Percentiles rank a stretch among this genome's conserved stretches.
Evolutionary conservation across 2,329 filamentous ascomycete species (phyloP).

Genomic region (Nothomitra cinnamomea): DNA sequence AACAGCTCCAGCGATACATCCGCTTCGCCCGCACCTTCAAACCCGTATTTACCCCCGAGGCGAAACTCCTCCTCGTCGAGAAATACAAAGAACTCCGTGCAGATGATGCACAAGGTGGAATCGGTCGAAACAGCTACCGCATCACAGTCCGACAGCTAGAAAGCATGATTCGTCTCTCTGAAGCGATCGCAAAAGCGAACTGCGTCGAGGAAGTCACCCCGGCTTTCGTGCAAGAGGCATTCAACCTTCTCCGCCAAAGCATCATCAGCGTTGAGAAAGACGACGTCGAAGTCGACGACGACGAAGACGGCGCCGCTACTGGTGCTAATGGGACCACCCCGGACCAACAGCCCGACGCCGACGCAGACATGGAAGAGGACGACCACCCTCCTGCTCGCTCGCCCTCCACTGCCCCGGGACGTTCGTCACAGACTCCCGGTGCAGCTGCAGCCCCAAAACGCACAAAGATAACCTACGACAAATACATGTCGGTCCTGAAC

Average conservation of each 20-base stretch:
- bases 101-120: conserved; percentile 84
- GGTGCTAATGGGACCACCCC: background rate
- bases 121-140: conserved; percentile 88
- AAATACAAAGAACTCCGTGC: conserved; percentile 91
- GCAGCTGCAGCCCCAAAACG: conserved; percentile 35
- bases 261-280: conserved; percentile 98
- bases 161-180: conserved; percentile 83
- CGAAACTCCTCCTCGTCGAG: conserved; percentile 68
- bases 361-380: conserved; percentile 24
- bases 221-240: conserved; percentile 80
- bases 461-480: conserved; percentile 88
- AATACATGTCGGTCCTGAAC: conserved; percentile 84
- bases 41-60: conserved; percentile 78
- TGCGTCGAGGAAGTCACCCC: conserved; percentile 81
- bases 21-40: conserved; percentile 90
- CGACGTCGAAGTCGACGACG: conserved; percentile 83
- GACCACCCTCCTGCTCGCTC: conserved; percentile 18
- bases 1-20: conserved; percentile 93
- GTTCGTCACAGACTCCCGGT: conserved; percentile 21
- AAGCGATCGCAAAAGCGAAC: conserved; percentile 97
- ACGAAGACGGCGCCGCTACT: conserved; percentile 38
- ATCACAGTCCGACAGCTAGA: conserved; percentile 95
- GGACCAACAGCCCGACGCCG: background rate
- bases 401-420: conserved; percentile 18
- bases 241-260: conserved; percentile 75